Evolutionary conservation across 2,329 filamentous ascomycete genomes (phyloP), one percentile per base, ranked within the genome.

Genomic region (Colletotrichum scovillei): DNA sequence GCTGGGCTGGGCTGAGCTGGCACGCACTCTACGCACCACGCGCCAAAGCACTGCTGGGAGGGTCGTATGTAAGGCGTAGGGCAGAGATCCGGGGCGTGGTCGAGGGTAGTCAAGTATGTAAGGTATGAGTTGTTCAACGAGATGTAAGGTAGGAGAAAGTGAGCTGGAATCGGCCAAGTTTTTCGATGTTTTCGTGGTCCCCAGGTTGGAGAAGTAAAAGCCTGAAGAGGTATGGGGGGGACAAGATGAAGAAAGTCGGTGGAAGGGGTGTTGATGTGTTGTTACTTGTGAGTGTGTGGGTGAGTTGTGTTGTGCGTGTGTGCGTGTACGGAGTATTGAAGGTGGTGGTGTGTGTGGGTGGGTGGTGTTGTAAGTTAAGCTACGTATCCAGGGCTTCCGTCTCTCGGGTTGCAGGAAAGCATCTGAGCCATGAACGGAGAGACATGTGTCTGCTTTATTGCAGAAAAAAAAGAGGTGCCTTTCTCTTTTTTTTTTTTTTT

Each of bases 371-470:
- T 82, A 84, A 79, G 80, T 83, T 79, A 84, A 82, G 82, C 84
- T 85, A 86, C 86, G 85, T 85, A 84, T 84, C 85, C 83, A 82
- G 82, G 83, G 79, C 81, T 73, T 63, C 80, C 81, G 78, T 60
- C 64, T 65, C 67, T 65, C 55, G 63, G 63, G 63, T 70, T 86
- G 85, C 84, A 85, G 83, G 85, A 84, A 81, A 84, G 32, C 56
- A 57, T 81, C 83, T 81, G 83, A 86, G 85, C 85, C 86, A 88
- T 86, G 85, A 84, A 86, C 84, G 84, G 87, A 86, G 87, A 89
- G 86, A 87, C 86, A 89, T 87, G 87, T 89, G 88, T 72, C 69
- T 90, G 86, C 85, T 91, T 90, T 91, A 90, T 90, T 90, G 88
- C 87, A 87, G 86, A 86, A 49, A 84, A 82, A 86, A 49, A 84